phyloP scores from a whole-genome alignment of 371 early-diverging fungal species.

The Lichtheimia corymbifera region DNA sequence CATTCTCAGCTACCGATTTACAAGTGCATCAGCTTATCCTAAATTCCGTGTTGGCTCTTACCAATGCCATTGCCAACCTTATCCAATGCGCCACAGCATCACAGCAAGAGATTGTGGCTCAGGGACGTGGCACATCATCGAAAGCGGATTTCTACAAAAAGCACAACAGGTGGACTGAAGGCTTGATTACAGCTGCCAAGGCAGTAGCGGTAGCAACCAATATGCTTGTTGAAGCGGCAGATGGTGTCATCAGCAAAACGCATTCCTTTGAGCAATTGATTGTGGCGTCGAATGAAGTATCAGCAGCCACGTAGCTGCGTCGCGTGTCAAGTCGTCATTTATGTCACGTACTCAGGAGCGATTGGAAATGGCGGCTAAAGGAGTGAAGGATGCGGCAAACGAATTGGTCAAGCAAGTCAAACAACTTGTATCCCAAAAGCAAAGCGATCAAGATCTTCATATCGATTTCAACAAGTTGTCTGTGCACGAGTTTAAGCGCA shows the following conservation, averaged over 20 bases:
- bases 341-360: slow-evolving; percentile 90
- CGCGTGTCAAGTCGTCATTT: slow-evolving; percentile 91
- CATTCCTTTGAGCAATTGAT: slow-evolving; percentile 92
- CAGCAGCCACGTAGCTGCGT: slow-evolving; percentile 96
- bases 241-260: slow-evolving; percentile 92
- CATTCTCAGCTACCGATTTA: slow-evolving; percentile 72
- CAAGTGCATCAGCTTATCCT: slow-evolving; percentile 92
- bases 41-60: slow-evolving; percentile 89
- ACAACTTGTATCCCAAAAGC: slow-evolving; percentile 75
- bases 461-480: slow-evolving; percentile 79
- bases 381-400: slow-evolving; percentile 90
- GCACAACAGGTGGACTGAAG: slow-evolving; percentile 98
- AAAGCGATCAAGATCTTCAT: slow-evolving; percentile 41
- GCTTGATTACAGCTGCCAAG: slow-evolving; percentile 96
- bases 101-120: slow-evolving; percentile 96
- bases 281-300: slow-evolving; percentile 94
- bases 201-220: slow-evolving; percentile 93
- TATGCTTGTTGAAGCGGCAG: slow-evolving; percentile 91
- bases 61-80: slow-evolving; percentile 91
- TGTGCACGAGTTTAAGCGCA: slow-evolving; percentile 90
- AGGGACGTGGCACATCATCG: slow-evolving; percentile 85
- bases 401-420: slow-evolving; percentile 93
- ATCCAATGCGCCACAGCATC: slow-evolving; percentile 93
- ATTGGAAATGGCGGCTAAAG: slow-evolving; percentile 90
- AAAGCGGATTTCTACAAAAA: slow-evolving; percentile 96